phyloP scores from a whole-genome alignment of 1,284 basidiomycete genomes.

The Tilletia indica region DNA sequence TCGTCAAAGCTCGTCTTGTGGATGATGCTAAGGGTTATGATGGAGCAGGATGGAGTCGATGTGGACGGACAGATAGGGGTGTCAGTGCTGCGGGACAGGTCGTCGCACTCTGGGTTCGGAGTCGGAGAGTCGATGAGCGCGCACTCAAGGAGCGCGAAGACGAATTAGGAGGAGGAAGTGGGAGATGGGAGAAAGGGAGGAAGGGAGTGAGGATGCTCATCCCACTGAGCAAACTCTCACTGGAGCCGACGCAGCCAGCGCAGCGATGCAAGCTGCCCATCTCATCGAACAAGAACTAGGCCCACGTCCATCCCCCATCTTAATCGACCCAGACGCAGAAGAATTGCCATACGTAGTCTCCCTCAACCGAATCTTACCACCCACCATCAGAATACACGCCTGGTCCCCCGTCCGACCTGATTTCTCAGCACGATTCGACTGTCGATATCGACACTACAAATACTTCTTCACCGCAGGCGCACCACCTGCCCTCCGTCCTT shows the following conservation, averaged over 20 bases:
- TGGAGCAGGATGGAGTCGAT: conserved; percentile 80
- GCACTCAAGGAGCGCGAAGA: conserved; percentile 15
- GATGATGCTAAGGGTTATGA: conserved; percentile 44
- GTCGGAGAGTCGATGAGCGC: conserved; percentile 46
- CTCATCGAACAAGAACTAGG: conserved; percentile 1
- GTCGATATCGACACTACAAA: conserved; percentile 88
- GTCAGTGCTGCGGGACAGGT: conserved; percentile 95
- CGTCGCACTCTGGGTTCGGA: conserved; percentile 72
- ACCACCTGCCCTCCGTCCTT: conserved; percentile 30
- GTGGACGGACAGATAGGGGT: conserved; percentile 90
- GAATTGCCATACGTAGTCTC: conserved; percentile 78
- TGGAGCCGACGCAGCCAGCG: background rate
- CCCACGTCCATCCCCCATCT: conserved; percentile 1
- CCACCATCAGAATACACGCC: conserved; percentile 83
- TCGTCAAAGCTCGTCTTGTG: conserved; percentile 43
- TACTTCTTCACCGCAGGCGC: conserved; percentile 70
- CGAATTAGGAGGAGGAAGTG: conserved; percentile 11
- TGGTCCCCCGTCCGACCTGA: conserved; percentile 83
- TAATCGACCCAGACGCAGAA: conserved; percentile 19
- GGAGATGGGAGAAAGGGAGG: conserved; percentile 18
- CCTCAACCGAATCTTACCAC: conserved; percentile 86
- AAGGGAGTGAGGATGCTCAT: conserved; percentile 1
- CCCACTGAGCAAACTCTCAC: background rate
- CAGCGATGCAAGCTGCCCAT: background rate
- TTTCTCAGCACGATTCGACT: conserved; percentile 88